Percentiles rank a stretch among this genome's conserved stretches.
These are phyloP conservation scores for Botrytis medusae DNA, from an alignment of 2,329 filamentous ascomycete genomes.

Conservation along the genomic window DNA sequence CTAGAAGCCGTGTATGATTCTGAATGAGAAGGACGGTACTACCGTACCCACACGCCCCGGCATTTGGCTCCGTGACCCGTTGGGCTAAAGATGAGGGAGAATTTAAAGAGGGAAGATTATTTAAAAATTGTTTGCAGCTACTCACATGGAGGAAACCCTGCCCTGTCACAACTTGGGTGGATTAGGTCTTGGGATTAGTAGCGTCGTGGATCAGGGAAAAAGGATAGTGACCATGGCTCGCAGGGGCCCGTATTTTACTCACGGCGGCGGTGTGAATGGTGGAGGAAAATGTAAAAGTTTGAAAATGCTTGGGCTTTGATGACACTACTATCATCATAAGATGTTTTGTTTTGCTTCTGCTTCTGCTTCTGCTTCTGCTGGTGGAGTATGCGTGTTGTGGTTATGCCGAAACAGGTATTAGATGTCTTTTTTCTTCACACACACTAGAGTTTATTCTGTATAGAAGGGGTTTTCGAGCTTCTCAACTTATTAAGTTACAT, in stretches of 20 bases:
- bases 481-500: neutral
- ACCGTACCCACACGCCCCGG: conserved; percentile 27
- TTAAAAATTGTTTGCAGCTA: conserved; percentile 25
- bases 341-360: neutral
- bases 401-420: conserved; percentile 7
- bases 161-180: conserved; percentile 13
- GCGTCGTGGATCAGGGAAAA: conserved; percentile 18
- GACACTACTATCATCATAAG: conserved; percentile 3
- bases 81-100: conserved; percentile 20
- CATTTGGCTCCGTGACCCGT: conserved; percentile 31
- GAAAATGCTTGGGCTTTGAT: conserved; percentile 6
- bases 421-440: neutral
- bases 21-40: conserved; percentile 28
- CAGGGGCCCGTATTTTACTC: conserved; percentile 12
- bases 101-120: conserved; percentile 11
- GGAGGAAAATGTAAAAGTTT: neutral
- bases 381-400: neutral
- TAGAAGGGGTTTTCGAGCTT: neutral
- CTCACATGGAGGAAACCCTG: conserved; percentile 26
- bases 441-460: neutral
- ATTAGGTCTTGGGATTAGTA: conserved; percentile 10
- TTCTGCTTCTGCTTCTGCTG: neutral
- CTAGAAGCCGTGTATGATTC: conserved; percentile 26
- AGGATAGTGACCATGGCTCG: conserved; percentile 13
- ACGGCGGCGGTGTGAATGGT: conserved; percentile 21